Base-by-base conservation (phyloP, 495 filamentous ascomycete genomes). In the Xanthoparmelia taractica region DNA sequence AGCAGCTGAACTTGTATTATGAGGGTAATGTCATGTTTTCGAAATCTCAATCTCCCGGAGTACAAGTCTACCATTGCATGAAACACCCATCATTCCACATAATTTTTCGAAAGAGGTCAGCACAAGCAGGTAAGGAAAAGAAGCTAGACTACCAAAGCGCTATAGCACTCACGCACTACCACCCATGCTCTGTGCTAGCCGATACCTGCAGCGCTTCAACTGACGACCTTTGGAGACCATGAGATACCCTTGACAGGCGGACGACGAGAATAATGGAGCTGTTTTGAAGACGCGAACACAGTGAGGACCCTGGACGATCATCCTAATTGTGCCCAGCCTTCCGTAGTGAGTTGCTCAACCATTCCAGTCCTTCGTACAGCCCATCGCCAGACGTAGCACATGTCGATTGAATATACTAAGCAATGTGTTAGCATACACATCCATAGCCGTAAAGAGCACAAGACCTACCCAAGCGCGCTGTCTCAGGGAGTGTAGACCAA, bases 311-410 rank as follows among this genome's bases (percentile, higher is more conserved):
- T 41, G 29, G n/a, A 20, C 52, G 61, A 64, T 62, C 25, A 36
- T 54, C 54, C 78, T 93, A 96, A 76, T 86, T 82, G 78, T 88
- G 89, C 75, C 88, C 88, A 71, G 88, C 86, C 85, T 95, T 95
- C 77, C 89, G 85, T 80, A 98, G 89, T 71, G 91, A 89, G 78
- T 88, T 90, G 79, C 92, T 90, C 74, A 99, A 87, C 94, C 94
- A 99, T 79, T 99, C 94, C 70, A 99, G 88, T 86, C 94, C 94
- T 80, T 99, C 94, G 76, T 97, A 99, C 68, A 99, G 88, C 90
- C 94, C 94, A 75, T 99, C 94, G 81, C 94, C 94, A 59, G 93
- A 96, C 68, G 94, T 99, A 76, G 94, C 94, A 80, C 95, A 97
- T 73, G 94, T 97, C 57, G 95, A 96, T 91, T 99, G 94, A 76